Evolutionary conservation across 768 basidiomycete genomes (phyloP).

Genomic region (Termitomyces sp.): DNA sequence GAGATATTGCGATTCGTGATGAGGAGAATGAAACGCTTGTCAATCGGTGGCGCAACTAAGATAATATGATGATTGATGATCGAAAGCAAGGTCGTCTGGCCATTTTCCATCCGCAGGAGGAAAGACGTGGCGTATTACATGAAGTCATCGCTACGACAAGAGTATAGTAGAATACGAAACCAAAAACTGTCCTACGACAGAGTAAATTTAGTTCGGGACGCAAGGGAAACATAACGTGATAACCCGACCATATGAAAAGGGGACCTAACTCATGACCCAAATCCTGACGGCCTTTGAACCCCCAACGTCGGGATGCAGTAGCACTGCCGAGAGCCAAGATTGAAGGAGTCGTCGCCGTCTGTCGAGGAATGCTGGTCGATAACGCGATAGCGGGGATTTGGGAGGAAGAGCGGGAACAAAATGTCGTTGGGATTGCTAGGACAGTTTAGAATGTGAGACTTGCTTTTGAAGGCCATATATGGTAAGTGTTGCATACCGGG

Average conservation of each 20-base stretch:
- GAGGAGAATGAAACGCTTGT: background rate
- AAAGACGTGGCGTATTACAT: background rate
- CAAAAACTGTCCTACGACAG: background rate
- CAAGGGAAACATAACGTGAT: no score
- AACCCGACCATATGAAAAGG: background rate
- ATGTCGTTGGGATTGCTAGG: slow-evolving; percentile 28
- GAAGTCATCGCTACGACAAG: no score
- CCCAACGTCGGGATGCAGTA: slow-evolving; percentile 70
- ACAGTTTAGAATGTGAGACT: background rate
- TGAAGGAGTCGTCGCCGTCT: slow-evolving; percentile 54
- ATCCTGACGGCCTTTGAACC: slow-evolving; percentile 50
- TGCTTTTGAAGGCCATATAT: background rate
- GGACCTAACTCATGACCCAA: slow-evolving; percentile 51
- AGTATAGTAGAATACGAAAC: no score
- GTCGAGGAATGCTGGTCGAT: slow-evolving; percentile 65
- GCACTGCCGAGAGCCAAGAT: slow-evolving; percentile 58
- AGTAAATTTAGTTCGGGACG: background rate
- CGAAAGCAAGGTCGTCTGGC: background rate
- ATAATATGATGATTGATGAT: background rate
- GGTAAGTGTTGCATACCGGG: slow-evolving; percentile 35
- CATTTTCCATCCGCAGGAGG: background rate
- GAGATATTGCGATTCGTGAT: background rate
- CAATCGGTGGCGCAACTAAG: background rate
- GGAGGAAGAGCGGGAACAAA: slow-evolving; percentile 61
- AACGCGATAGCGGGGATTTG: slow-evolving; percentile 62